phyloP scores from a whole-genome alignment of 345 rosid genomes.

The Eucalyptus marginata region DNA sequence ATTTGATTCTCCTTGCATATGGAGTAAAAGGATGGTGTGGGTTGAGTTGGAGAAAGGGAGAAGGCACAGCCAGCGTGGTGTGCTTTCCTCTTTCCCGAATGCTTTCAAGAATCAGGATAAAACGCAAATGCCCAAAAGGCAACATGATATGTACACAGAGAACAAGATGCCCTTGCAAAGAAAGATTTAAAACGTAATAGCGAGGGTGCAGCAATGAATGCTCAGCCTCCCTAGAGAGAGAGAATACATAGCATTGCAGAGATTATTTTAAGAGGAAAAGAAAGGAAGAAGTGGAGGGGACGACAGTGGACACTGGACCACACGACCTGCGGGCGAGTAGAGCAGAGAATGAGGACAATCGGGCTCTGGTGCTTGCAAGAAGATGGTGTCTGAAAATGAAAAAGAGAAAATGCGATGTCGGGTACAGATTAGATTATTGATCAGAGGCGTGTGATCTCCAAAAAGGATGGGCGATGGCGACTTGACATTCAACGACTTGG shows the following conservation, averaged over 20 bases:
- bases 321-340: neutral
- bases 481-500: neutral
- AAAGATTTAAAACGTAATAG: neutral
- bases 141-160: neutral
- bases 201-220: neutral
- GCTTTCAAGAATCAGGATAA: neutral
- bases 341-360: neutral
- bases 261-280: neutral
- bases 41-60: constrained; percentile 9
- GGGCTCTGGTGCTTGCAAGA: neutral
- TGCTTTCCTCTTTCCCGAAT: neutral
- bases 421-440: neutral
- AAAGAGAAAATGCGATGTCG: neutral
- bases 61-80: neutral
- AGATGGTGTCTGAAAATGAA: neutral
- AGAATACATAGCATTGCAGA: neutral
- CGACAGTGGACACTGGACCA: neutral
- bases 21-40: constrained; percentile 1
- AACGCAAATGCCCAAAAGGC: neutral
- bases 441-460: neutral
- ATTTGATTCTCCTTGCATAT: neutral
- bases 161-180: neutral
- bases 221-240: neutral
- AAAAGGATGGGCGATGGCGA: neutral
- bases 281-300: neutral